Percentiles rank a stretch among this genome's conserved stretches.
Conservation (phyloP, 306 rosid genomes). For the Corylus americana region DNA sequence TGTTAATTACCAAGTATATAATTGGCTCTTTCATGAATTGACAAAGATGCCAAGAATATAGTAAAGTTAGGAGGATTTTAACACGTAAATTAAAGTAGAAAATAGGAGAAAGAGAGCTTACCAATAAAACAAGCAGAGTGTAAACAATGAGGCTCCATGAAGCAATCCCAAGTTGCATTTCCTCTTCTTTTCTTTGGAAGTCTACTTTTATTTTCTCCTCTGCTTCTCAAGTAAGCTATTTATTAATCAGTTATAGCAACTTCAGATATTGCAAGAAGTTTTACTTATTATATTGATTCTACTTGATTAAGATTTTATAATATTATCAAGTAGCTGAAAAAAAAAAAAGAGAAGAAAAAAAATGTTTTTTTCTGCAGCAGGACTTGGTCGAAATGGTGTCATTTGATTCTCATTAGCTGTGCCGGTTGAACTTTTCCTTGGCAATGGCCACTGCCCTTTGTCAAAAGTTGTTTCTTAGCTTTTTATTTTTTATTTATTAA, state of each 20-base stretch:
- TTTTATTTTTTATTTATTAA: too few species aligned
- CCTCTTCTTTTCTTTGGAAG: slow-evolving; percentile 26
- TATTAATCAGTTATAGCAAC: not conserved
- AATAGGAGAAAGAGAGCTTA: slow-evolving; percentile 27
- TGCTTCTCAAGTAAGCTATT: not conserved
- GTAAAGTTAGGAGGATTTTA: not conserved
- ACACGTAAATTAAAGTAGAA: not conserved
- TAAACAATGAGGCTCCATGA: slow-evolving; percentile 39
- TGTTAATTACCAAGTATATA: not conserved
- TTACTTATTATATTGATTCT: not conserved
- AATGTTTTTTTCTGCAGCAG: not conserved
- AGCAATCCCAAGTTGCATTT: slow-evolving; percentile 32
- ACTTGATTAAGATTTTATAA: not conserved
- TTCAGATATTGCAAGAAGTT: not conserved
- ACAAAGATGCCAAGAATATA: not conserved
- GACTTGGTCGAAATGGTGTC: not conserved
- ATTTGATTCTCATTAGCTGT: not conserved
- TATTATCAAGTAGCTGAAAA: not conserved
- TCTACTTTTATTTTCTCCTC: not conserved
- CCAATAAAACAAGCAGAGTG: slow-evolving; percentile 35
- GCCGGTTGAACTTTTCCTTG: not conserved
- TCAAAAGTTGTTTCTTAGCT: not conserved
- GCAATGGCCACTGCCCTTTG: not conserved
- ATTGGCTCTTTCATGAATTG: not conserved
- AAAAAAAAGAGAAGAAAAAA: not conserved